Evolutionary conservation across 306 rosid genomes (phyloP), one percentile per base, ranked within the genome.

Genomic region (Pyrus betulifolia): DNA sequence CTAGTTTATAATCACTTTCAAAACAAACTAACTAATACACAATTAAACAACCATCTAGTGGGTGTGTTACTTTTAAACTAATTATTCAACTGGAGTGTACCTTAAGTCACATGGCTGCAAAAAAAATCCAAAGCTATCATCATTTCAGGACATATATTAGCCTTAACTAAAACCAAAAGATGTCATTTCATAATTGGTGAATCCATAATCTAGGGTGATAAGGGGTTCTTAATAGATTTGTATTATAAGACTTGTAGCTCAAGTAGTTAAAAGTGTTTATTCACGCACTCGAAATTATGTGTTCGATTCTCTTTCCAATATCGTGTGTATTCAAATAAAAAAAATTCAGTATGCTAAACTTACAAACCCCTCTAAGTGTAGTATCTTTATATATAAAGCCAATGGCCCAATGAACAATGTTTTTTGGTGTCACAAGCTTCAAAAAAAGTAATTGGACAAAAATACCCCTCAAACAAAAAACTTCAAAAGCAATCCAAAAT

Each of bases 41-140:
- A 4, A 70, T 69, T 77, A 78, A 89, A 87, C 69, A 57, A 80
- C 83, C 79, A 86, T 84, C 84, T 6, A 1, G 88, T 84, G 85
- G 91, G 82, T 83, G 79, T 85, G 82, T 87, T 87, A 84, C 96
- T 89, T 89, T 88, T 87, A 74, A 89, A 83, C 85, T 84, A 79
- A 87, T 86, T 81, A 82, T 85, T 83, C 82, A 17, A 58, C 35
- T 86, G 78, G 87, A 89, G 96, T 93, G 83, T 66, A 67, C 70
- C 83, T 82, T 68, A 91, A 88, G 97, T 88, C 91, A 91, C 89
- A 84, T 84, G 84, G 80, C 84, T 58, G 63, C 80, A 75, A 72
- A 73, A 59, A 46, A 21, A 78, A 77, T 80, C 67, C 76, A 78
- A 74, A 78, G 51, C 81, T 79, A 60, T 74, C 87, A 89, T 89